Evolutionary conservation across 495 filamentous ascomycete species (phyloP), one percentile per base, ranked within the genome.

Genomic region (Annulohypoxylon maeteangense): DNA sequence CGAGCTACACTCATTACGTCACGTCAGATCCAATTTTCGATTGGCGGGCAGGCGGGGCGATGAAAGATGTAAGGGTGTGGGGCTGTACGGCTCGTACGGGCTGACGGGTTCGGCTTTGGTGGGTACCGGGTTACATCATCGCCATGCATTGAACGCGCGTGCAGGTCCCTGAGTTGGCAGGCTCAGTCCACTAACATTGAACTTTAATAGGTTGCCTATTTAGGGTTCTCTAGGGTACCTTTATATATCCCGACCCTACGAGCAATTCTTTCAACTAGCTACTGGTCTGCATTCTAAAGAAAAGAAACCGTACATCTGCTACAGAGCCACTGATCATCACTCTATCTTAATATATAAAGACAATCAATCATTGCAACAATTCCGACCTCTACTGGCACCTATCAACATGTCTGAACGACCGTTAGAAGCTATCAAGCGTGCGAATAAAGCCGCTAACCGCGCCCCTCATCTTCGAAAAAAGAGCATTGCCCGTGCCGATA

Each of bases 401-500:
- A 87, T 86, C 56, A 89, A 90, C 72, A 86, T 84, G 78, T 85
- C 83, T n/a, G 82, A 88, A 57, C 74, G 86, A 10, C 90, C 91
- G 0, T 83, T 93, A 10, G 88, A 88, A 48, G 81, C 87, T 60
- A 80, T 93, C 58, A 82, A 81, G 48, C 81, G 82, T 3, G 86
- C 91, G 8, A 78, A 79, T 29, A 90, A 87, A 56, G 79, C 81
- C n/a, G 91, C 91, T 4, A 72, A 91, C 62, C 87, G 88, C 16
- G 78, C 87, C 2, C 88, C 85, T 0, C 89, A 90, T 75, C 84
- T 92, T 1, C 76, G 87, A 7, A 87, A 87, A 67, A 88, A 85
- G 55, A 87, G 87, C 56, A 82, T 90, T 10, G 88, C 92, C 14
- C 87, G 89, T 31, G 81, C 92, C 0, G 95, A 99, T 74, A 83